Base-by-base conservation (phyloP, 73 alveolate genomes). In the Loxodes magnus region DNA sequence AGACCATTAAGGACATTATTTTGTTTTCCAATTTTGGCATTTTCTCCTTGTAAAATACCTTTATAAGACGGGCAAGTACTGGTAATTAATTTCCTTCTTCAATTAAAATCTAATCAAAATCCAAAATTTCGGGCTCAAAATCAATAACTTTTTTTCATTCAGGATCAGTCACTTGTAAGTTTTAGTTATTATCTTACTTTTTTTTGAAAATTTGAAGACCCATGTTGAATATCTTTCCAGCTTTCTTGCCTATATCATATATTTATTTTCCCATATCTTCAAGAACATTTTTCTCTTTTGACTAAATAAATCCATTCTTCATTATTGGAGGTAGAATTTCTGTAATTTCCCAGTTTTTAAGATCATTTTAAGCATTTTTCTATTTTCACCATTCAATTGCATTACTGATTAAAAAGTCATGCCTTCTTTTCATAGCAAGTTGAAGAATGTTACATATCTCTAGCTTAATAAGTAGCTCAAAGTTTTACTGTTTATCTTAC, bases 401-500 rank as follows among this genome's bases (percentile, higher is more conserved):
- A 2, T 46, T 46, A 2, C 27, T 46, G 15, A 46, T 21, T n/a
- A 46, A 24, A 24, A 12, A 46, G 7, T 46, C 59, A 25, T 46
- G 59, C n/a, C 59, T 14, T 2, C 19, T n/a, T n/a, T 46, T 41
- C 7, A 46, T n/a, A 19, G 7, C 22, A 2, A 25, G 27, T 5
- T 46, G 35, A 46, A 46, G 16, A 7, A 46, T 46, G n/a, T 19
- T 9, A 19, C 59, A 46, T 1, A 46, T 46, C 27, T 46, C 27
- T 20, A 46, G 28, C 17, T 46, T 46, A 9, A 46, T 46, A 25
- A 37, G 22, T n/a, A 25, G 28, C 7, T 46, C 53, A 24, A 10
- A 12, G n/a, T 22, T 24, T 24, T 46, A 25, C 10, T 46, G n/a
- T n/a, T n/a, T 9, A 1, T 46, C 59, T 10, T n/a, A 23, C 1